Base-by-base conservation (phyloP, 208 protist genomes). In the Naegleria fowleri region DNA sequence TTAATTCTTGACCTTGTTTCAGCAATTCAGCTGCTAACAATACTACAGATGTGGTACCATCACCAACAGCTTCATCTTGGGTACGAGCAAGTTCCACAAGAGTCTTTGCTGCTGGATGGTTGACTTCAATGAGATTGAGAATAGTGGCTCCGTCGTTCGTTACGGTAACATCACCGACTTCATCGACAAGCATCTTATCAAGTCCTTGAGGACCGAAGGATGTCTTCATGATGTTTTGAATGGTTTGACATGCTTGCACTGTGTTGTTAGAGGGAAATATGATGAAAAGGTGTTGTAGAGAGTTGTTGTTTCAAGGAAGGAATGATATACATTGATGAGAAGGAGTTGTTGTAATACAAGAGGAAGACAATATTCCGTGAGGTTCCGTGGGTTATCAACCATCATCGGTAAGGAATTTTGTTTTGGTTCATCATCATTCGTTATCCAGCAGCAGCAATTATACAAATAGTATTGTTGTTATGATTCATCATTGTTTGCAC, bases 171-270 rank as follows among this genome's bases (percentile, higher is more conserved):
- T 99, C 99, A 90, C 99, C 99, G 92, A 99, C 95, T 90, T 99
- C 98, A 93, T 99, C 99, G 5, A 99, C 98, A 13, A 99, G 94
- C 99, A 99, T 99, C 95, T 99, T 99, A 94, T 99, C 99, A 19
- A 99, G 96, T 4, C 99, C 99, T 83, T 99, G 97, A 48, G 99
- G 99, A 85, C 99, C 99, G 33, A 99, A 96, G 15, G 98, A 99
- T n/a, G 97, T 98, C 94, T 99, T 99, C 43, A 99, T 97, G 89
- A 99, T 97, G 92, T 99, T 99, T 48, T 98, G 96, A 84, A 99
- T 96, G 4, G 99, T 98, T 67, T 98, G 85, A 29, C 95, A 96
- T 4, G 99, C 99, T 29, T 96, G 98, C 51, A 99, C 98, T 97
- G 36, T 86, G 40, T 59, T 91, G 92, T 36, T 79, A 25, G 11